Evolutionary conservation across 768 basidiomycete species (phyloP), one percentile per base, ranked within the genome.

Genomic region (Dioszegia crocea): DNA sequence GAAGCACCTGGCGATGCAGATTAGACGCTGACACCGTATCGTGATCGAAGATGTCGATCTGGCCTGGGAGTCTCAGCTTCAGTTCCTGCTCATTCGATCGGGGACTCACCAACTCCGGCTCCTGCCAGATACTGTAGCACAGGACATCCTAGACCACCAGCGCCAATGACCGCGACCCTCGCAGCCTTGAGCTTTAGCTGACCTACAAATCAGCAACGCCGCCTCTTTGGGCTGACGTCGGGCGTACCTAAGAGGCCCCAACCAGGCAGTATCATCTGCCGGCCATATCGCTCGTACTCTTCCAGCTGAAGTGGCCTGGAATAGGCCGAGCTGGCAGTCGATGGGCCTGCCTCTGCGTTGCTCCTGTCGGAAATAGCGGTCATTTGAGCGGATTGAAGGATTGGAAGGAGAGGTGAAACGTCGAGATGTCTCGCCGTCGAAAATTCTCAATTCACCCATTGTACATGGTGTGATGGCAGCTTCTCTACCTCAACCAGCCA

Each of bases 61-160:
- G 81, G 12, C 93, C 93, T 94, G 23, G 27, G 12, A 11, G 31
- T 11, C 19, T 48, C 47, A 48, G 47, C 47, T 48, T 39, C 44
- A 21, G 43, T 4, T 48, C 24, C 46, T 31, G 11, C 17, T 11
- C 31, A 49, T n/a, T 0, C n/a, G 16, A 21, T 23, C 21, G 11
- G 4, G 43, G n/a, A 17, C 86, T 63, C 67, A 89, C 94, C 94
- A 59, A 98, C 82, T 24, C 96, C 96, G 14, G 90, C 88, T 6
- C 91, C 89, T 3, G 85, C 90, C 11, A 99, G 84, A 76, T 98
- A 96, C 71, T 96, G 91, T 45, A 99, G 80, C 39, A 89, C 90
- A 46, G 96, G 92, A 75, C 96, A 98, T 11, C 96, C 96, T 12
- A 99, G 81, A 9, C 96, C 96, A 0, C 96, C 96, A 16, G 93